Conservation (phyloP, 768 basidiomycete genomes). For the Calocybe gangraenosa region DNA sequence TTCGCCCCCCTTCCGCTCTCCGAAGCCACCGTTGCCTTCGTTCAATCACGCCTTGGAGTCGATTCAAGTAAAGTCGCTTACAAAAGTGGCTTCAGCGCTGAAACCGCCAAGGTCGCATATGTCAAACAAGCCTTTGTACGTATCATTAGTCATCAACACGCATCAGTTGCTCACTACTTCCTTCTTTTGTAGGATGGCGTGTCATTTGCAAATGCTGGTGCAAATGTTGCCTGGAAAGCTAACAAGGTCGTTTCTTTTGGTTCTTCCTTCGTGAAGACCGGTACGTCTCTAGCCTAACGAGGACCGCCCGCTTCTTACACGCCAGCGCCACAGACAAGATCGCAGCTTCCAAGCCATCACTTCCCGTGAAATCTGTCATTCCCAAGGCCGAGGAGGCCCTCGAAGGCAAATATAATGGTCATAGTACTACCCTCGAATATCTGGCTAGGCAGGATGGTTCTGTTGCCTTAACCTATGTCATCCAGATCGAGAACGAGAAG, state of each 20-base stretch:
- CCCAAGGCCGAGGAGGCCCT: constrained; percentile 30
- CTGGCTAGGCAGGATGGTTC: constrained; percentile 36
- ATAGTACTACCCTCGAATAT: constrained; percentile 36
- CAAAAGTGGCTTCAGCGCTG: constrained; percentile 11
- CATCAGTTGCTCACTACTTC: background rate
- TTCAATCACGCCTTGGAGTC: constrained; percentile 19
- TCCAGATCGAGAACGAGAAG: constrained; percentile 30
- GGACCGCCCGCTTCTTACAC: background rate
- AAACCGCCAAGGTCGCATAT: constrained; percentile 16
- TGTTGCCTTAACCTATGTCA: constrained; percentile 36
- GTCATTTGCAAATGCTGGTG: constrained; percentile 33
- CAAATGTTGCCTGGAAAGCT: constrained; percentile 29
- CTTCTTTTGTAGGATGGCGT: constrained; percentile 22
- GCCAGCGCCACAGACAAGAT: constrained; percentile 19
- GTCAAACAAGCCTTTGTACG: constrained; percentile 14
- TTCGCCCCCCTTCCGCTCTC: constrained; percentile 12
- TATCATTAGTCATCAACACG: background rate
- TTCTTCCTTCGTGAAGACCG: constrained; percentile 26
- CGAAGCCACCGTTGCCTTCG: constrained; percentile 19
- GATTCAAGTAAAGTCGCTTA: constrained; percentile 7
- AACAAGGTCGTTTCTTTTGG: constrained; percentile 29
- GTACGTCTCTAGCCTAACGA: constrained; percentile 13
- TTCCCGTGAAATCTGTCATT: constrained; percentile 33
- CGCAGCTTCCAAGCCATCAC: constrained; percentile 33
- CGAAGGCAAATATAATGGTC: constrained; percentile 34